Base-by-base conservation (phyloP, 1,284 basidiomycete genomes). In the Sanghuangporus sanghuang region DNA sequence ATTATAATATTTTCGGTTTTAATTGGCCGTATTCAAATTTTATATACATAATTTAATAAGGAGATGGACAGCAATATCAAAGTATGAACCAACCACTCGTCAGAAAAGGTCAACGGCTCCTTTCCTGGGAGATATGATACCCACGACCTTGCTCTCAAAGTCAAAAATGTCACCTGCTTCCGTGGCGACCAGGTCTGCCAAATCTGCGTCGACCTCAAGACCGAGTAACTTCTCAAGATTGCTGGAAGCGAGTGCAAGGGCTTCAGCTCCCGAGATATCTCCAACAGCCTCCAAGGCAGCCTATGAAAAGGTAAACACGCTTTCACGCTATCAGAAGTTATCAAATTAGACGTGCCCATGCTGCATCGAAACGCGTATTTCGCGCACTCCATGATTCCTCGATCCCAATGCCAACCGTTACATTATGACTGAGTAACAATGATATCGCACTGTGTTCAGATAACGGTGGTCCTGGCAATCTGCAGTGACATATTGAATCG, bases 401-500 rank as follows among this genome's bases (percentile, higher is more conserved):
- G 38, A 89, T 78, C 7, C 88, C 88, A 50, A 93, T 71, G 1
- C 82, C 91, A 27, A 92, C 85, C 2, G 79, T 86, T 44, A 93
- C 86, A 63, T 87, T 87, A 56, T 86, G 78, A 3, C 76, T 75
- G 32, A 82, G 71, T 4, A 93, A 77, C 59, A 77, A 75, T 1
- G 79, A 73, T 7, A 89, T 74, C 0, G 85, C 79, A 46, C 79
- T 88, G 36, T 84, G 76, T 57, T 79, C 72, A 0, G 84, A 83
- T 16, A 93, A 73, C 0, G 91, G 92, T 6, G 87, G 87, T 0
- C 90, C 90, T 39, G 88, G 79, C n/a, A 92, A 74, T 60, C 85
- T 87, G 62, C 57, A 39, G 11, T 11, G 40, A 32, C 3, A 59
- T 7, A 3, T 3, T 5, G 27, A 3, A 21, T 23, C 52, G 18